Conservation (phyloP, 2,329 filamentous ascomycete species). For the Calonectria naviculata region DNA sequence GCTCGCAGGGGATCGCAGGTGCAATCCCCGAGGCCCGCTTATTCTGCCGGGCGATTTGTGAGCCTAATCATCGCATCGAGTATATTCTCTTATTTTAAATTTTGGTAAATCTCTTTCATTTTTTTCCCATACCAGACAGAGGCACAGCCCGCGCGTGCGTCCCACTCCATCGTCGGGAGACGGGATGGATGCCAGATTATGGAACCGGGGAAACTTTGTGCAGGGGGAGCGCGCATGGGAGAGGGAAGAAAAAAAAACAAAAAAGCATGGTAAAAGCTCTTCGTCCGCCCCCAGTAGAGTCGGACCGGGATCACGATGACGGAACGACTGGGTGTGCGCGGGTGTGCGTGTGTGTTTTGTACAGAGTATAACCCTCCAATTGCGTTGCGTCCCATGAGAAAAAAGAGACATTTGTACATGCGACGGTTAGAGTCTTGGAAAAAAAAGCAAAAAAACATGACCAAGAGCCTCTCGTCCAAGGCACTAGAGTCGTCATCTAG, state of each 20-base stretch:
- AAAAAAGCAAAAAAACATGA: constrained; percentile 1
- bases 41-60: not conserved
- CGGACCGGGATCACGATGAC: not conserved
- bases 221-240: not conserved
- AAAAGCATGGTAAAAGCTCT: not conserved
- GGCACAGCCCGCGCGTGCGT: not conserved
- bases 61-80: not conserved
- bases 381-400: not conserved
- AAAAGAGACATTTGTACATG: not conserved
- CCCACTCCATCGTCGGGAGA: not conserved
- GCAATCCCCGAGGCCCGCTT: constrained; percentile 14
- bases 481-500: constrained; percentile 17
- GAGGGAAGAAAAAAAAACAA: not conserved
- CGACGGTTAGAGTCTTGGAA: not conserved
- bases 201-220: constrained; percentile 9
- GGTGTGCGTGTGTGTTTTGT: not conserved
- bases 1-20: not conserved
- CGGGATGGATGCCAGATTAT: constrained; percentile 13
- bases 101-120: not conserved
- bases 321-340: not conserved
- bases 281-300: not conserved
- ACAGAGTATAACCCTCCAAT: too few species aligned
- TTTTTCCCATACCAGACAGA: not conserved
- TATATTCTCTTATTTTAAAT: not conserved
- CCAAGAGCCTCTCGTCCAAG: not conserved